Evolutionary conservation across 352 stramenopile species (phyloP).

Genomic region (Pelagophyceae sp.): DNA sequence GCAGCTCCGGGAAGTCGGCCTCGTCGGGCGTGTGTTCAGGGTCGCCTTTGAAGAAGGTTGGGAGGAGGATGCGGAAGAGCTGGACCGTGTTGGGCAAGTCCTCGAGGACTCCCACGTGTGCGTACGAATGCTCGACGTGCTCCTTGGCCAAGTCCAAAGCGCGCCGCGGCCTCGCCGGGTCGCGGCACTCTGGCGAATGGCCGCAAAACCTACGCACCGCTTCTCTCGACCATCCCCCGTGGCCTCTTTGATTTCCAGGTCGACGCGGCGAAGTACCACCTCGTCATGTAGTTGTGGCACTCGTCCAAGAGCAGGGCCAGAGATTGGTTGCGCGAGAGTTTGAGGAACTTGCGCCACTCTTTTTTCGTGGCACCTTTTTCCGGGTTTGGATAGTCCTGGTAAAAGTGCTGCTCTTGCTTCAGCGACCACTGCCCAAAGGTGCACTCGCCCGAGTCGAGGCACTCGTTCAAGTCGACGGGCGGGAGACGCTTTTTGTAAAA

Average conservation of each 20-base stretch:
- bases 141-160: background rate
- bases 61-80: slow-evolving; percentile 12
- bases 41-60: slow-evolving; percentile 14
- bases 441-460: background rate
- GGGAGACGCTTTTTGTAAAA: slow-evolving; percentile 10
- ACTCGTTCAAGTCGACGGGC: slow-evolving; percentile 7
- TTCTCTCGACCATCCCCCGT: too few relatives aligned
- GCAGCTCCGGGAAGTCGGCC: slow-evolving; percentile 8
- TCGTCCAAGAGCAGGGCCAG: slow-evolving; percentile 12
- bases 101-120: slow-evolving; percentile 5
- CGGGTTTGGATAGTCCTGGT: slow-evolving; percentile 15
- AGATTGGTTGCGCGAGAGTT: slow-evolving; percentile 1
- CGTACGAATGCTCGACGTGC: background rate
- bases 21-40: slow-evolving; percentile 2
- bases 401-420: background rate
- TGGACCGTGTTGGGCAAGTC: slow-evolving; percentile 15
- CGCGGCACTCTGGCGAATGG: slow-evolving; percentile 8
- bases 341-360: background rate
- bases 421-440: background rate
- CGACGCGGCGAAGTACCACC: too few relatives aligned
- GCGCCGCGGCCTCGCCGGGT: background rate
- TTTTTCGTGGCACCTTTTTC: background rate
- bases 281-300: slow-evolving; percentile 18
- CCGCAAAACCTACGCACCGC: too few relatives aligned
- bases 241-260: too few relatives aligned